A percentile compares a stretch with the other conserved stretches of the same genome.
Conservation (phyloP, 2,329 filamentous ascomycete species). For the Ambrosiella cleistominuta region DNA sequence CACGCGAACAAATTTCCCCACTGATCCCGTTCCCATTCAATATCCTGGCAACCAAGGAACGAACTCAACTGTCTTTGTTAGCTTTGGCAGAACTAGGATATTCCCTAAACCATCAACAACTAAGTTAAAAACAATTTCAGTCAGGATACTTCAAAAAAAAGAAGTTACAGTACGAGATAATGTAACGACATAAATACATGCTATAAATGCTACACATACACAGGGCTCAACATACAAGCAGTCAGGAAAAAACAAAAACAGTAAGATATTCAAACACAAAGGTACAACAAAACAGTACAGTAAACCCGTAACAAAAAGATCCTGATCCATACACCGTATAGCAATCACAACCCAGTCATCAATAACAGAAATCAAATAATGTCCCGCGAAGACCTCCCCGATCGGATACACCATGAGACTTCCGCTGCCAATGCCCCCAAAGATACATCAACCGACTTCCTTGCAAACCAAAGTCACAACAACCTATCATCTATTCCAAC, state of each 20-base stretch:
- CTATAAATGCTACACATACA: not conserved
- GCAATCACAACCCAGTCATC: not conserved
- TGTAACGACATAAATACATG: not conserved
- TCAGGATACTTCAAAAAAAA: no score
- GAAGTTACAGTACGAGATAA: no score
- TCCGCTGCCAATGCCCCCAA: not conserved
- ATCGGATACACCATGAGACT: not conserved
- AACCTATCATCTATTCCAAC: not conserved
- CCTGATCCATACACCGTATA: conserved; percentile 5
- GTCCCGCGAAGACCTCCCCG: no score
- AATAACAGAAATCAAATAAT: not conserved
- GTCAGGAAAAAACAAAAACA: conserved; percentile 9
- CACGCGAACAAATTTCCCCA: no score
- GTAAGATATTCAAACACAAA: conserved; percentile 7
- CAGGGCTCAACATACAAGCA: not conserved
- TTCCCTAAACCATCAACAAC: no score
- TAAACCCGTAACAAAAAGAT: conserved; percentile 1
- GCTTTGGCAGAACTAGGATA: no score
- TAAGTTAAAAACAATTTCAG: no score
- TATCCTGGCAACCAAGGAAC: no score
- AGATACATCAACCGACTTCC: not conserved
- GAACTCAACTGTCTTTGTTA: no score
- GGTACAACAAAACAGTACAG: conserved; percentile 13
- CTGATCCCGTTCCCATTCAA: no score
- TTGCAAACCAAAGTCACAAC: not conserved